Conservation (phyloP, 495 filamentous ascomycete species). For the Penicillium ochrochloron region DNA sequence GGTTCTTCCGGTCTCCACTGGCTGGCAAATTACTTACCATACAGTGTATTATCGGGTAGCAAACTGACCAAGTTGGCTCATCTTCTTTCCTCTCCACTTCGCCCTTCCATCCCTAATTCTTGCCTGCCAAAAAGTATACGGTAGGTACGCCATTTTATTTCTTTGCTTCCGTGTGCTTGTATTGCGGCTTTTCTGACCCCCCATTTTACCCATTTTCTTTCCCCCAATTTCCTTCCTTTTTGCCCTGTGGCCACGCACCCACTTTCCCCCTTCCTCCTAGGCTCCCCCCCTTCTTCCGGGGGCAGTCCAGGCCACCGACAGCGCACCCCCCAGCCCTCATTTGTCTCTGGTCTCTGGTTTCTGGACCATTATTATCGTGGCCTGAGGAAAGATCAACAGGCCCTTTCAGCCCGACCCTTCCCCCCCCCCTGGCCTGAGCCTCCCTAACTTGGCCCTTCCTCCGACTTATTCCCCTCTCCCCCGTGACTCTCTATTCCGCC, state of each 20-base stretch:
- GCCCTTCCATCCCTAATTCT: conserved; percentile 25
- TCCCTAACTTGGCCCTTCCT: conserved; percentile 1
- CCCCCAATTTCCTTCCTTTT: conserved; percentile 16
- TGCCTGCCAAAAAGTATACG: conserved; percentile 14
- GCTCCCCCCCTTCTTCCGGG: conserved; percentile 20
- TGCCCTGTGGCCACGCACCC: conserved; percentile 48
- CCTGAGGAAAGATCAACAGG: conserved; percentile 22
- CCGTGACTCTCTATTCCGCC: conserved; percentile 24
- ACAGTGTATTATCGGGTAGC: background rate
- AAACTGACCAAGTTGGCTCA: no score
- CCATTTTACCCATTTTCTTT: conserved; percentile 8
- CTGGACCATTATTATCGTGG: conserved; percentile 29
- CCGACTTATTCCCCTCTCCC: conserved; percentile 7
- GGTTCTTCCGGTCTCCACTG: background rate
- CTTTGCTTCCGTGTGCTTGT: conserved; percentile 23
- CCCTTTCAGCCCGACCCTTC: conserved; percentile 10
- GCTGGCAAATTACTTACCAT: background rate
- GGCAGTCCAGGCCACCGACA: conserved; percentile 19
- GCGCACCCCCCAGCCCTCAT: conserved; percentile 26
- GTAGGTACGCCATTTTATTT: conserved; percentile 26
- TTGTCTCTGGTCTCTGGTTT: conserved; percentile 25
- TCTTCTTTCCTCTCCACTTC: conserved; percentile 28
- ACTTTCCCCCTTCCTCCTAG: conserved; percentile 13
- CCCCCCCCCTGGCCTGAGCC: conserved; percentile 13
- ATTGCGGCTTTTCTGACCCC: conserved; percentile 18